These are phyloP conservation scores for Chalciporus chontae DNA, from an alignment of 768 basidiomycete genomes.

Conservation along the genomic window DNA sequence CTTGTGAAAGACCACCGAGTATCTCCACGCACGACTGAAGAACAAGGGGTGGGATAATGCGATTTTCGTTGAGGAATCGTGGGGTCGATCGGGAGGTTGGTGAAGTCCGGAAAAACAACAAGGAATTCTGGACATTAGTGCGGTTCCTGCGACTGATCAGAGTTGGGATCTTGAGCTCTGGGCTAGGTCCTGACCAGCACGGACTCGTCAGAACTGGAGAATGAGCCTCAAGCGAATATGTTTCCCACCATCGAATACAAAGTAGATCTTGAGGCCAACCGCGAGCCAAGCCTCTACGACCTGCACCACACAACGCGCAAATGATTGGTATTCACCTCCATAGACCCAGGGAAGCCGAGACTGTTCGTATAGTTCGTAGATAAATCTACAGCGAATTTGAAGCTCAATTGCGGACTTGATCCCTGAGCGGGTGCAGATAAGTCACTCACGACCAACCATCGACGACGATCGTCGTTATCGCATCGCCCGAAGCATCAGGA, in stretches of 20 bases:
- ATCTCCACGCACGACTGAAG: slow-evolving; percentile 57
- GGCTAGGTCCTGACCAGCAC: slow-evolving; percentile 53
- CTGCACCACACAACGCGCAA: slow-evolving; percentile 43
- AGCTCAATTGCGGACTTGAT: slow-evolving; percentile 7
- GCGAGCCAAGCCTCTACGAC: slow-evolving; percentile 66
- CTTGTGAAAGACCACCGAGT: slow-evolving; percentile 39
- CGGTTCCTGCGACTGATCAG: slow-evolving; percentile 55
- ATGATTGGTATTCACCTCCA: slow-evolving; percentile 72
- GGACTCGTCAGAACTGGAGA: slow-evolving; percentile 11
- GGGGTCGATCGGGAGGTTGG: slow-evolving; percentile 54
- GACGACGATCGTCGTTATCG: slow-evolving; percentile 54
- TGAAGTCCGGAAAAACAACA: slow-evolving; percentile 83
- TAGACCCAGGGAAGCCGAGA: slow-evolving; percentile 79
- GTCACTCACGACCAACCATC: slow-evolving; percentile 85
- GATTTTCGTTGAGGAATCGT: slow-evolving; percentile 69
- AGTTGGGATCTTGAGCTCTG: slow-evolving; percentile 71
- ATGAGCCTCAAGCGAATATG: slow-evolving; percentile 15
- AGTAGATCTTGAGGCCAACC: slow-evolving; percentile 60
- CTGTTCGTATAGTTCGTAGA: slow-evolving; percentile 60
- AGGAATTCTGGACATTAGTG: slow-evolving; percentile 54
- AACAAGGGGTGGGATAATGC: slow-evolving; percentile 68
- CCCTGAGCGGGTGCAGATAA: neutral
- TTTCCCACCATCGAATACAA: slow-evolving; percentile 79
- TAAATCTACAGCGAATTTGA: slow-evolving; percentile 53
- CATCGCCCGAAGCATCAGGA: slow-evolving; percentile 1